Percentiles rank a stretch among this genome's conserved stretches.
These are phyloP conservation scores for Jamesozyma spencerorum DNA, from an alignment of 805 yeast species.

Conservation along the genomic window DNA sequence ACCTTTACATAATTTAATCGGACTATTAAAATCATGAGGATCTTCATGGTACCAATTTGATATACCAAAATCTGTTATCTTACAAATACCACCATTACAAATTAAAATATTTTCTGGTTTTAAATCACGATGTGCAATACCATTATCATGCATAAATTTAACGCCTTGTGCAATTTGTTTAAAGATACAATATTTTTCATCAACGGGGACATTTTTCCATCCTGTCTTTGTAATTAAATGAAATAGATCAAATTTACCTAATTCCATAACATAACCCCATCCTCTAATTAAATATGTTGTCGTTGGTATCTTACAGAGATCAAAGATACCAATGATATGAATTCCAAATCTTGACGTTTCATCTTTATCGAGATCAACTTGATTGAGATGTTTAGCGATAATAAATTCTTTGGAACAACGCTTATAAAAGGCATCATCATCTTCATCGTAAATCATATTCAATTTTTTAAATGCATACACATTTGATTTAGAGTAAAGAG, in stretches of 20 bases:
- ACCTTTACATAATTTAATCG: conserved; percentile 31
- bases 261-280: conserved; percentile 70
- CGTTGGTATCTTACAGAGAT: conserved; percentile 40
- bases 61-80: conserved; percentile 71
- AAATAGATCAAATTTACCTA: conserved; percentile 58
- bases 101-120: conserved; percentile 66
- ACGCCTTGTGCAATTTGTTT: conserved; percentile 60
- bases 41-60: conserved; percentile 52
- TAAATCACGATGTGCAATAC: conserved; percentile 63
- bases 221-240: conserved; percentile 44
- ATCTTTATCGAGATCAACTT: neutral
- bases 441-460: conserved; percentile 49
- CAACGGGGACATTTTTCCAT: conserved; percentile 45
- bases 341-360: neutral
- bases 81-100: conserved; percentile 51
- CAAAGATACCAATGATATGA: conserved; percentile 10
- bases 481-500: conserved; percentile 27
- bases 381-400: conserved; percentile 43
- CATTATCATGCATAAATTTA: conserved; percentile 52
- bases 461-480: conserved; percentile 60
- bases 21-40: conserved; percentile 41
- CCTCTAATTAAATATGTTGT: conserved; percentile 47
- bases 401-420: conserved; percentile 58
- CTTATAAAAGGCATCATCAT: conserved; percentile 53
- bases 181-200: conserved; percentile 55